These are phyloP conservation scores for Sclerotinia spermophila DNA, from an alignment of 2,329 filamentous ascomycete species.

Conservation along the genomic window DNA sequence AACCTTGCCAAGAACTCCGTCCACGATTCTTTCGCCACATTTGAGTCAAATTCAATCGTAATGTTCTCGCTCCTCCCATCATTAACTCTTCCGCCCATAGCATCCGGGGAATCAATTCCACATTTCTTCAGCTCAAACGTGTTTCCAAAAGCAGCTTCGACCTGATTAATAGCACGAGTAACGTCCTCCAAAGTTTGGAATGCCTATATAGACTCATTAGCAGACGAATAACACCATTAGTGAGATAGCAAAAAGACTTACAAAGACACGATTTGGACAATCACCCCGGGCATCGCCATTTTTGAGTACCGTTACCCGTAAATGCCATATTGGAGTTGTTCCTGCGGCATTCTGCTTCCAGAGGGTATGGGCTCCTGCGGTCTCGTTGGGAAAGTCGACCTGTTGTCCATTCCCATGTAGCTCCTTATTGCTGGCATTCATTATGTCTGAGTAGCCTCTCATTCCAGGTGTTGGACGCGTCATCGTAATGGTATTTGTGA, in stretches of 20 bases:
- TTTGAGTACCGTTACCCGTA: conserved; percentile 29
- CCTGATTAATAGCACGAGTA: conserved; percentile 28
- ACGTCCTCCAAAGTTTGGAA: conserved; percentile 30
- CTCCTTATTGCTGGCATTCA: conserved; percentile 4
- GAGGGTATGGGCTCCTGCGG: conserved; percentile 22
- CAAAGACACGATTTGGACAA: conserved; percentile 28
- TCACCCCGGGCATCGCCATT: conserved; percentile 29
- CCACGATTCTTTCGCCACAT: conserved; percentile 25
- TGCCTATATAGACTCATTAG: conserved; percentile 19
- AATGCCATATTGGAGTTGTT: conserved; percentile 27
- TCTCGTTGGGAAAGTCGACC: conserved; percentile 21
- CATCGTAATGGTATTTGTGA: neutral
- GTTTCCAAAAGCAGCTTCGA: conserved; percentile 29
- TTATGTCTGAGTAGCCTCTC: conserved; percentile 17
- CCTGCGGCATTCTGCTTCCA: conserved; percentile 24
- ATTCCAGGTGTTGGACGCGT: conserved; percentile 1
- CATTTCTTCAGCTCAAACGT: conserved; percentile 29
- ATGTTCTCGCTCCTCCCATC: conserved; percentile 31
- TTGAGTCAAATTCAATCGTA: conserved; percentile 30
- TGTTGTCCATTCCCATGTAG: conserved; percentile 26
- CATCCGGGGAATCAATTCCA: conserved; percentile 28
- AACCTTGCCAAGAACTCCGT: conserved; percentile 24
- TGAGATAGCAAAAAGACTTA: conserved; percentile 19
- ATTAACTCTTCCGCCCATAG: conserved; percentile 30
- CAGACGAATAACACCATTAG: neutral